Conservation (phyloP, 2,329 filamentous ascomycete genomes). For the Amauroascus verrucosus region DNA sequence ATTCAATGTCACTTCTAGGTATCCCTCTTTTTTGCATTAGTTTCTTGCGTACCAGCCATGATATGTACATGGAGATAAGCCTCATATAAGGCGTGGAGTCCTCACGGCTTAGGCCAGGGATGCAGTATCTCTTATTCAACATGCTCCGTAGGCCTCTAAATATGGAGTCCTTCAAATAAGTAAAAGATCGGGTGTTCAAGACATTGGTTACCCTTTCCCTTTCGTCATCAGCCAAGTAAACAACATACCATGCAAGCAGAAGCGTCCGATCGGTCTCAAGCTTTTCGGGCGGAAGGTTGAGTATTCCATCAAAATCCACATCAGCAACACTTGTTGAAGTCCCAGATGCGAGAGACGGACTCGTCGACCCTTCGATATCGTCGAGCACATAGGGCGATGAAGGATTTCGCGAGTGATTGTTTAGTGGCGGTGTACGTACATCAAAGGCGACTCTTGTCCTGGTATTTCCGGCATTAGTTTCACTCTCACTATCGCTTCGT, state of each 20-base stretch:
- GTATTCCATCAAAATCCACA: conserved; percentile 23
- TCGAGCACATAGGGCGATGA: conserved; percentile 2
- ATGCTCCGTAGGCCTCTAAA: background rate
- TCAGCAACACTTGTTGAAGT: conserved; percentile 15
- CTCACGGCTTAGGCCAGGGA: background rate
- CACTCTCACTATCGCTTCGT: conserved; percentile 15
- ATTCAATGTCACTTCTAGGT: conserved; percentile 16
- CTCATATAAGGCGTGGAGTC: conserved; percentile 18
- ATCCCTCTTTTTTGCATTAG: conserved; percentile 18
- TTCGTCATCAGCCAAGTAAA: conserved; percentile 18
- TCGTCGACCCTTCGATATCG: background rate
- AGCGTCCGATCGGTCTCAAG: conserved; percentile 28
- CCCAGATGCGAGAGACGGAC: background rate
- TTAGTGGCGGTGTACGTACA: conserved; percentile 30
- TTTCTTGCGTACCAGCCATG: conserved; percentile 25
- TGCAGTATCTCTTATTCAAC: background rate
- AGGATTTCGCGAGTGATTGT: conserved; percentile 14
- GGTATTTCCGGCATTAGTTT: conserved; percentile 14
- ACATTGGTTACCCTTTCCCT: background rate
- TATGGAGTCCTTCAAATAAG: background rate
- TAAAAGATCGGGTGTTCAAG: background rate
- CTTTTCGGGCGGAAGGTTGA: conserved; percentile 26
- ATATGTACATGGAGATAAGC: conserved; percentile 24
- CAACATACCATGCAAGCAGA: conserved; percentile 27
- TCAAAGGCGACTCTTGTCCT: conserved; percentile 12